phyloP scores from a whole-genome alignment of 495 filamentous ascomycete genomes.

The Ramalina intermedia region DNA sequence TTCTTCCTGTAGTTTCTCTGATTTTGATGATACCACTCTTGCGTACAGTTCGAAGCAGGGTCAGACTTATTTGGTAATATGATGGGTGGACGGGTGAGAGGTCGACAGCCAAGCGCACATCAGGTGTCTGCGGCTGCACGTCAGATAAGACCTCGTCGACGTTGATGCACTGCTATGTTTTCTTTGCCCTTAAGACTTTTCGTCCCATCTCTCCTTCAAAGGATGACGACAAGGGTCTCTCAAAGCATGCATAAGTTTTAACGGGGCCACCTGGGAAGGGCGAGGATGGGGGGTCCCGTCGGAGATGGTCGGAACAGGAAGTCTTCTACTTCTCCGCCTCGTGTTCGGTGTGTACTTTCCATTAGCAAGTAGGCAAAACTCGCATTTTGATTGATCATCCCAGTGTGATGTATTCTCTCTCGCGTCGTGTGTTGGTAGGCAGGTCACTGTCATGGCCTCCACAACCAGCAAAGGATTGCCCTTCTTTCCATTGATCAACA shows the following conservation, averaged over 20 bases:
- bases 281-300: too few relatives aligned
- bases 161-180: not conserved
- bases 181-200: slow-evolving; percentile 1
- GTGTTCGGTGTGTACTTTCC: not conserved
- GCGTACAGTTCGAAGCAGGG: slow-evolving; percentile 15
- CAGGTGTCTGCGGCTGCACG: too few relatives aligned
- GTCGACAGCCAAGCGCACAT: not conserved
- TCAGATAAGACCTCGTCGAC: too few relatives aligned
- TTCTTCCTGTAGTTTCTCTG: slow-evolving; percentile 12
- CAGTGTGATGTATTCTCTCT: too few relatives aligned
- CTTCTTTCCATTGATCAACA: too few relatives aligned
- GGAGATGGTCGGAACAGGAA: too few relatives aligned
- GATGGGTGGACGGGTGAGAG: slow-evolving; percentile 9
- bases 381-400: too few relatives aligned
- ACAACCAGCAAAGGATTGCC: too few relatives aligned
- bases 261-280: not conserved
- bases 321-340: too few relatives aligned
- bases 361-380: not conserved
- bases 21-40: slow-evolving; percentile 27
- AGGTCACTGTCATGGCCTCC: too few relatives aligned
- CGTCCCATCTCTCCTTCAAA: slow-evolving; percentile 3
- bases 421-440: too few relatives aligned
- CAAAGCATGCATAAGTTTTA: not conserved
- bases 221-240: slow-evolving; percentile 2
- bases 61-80: slow-evolving; percentile 12